Base-by-base conservation (phyloP, 2,329 filamentous ascomycete species). In the Leptographium galeiforme region DNA sequence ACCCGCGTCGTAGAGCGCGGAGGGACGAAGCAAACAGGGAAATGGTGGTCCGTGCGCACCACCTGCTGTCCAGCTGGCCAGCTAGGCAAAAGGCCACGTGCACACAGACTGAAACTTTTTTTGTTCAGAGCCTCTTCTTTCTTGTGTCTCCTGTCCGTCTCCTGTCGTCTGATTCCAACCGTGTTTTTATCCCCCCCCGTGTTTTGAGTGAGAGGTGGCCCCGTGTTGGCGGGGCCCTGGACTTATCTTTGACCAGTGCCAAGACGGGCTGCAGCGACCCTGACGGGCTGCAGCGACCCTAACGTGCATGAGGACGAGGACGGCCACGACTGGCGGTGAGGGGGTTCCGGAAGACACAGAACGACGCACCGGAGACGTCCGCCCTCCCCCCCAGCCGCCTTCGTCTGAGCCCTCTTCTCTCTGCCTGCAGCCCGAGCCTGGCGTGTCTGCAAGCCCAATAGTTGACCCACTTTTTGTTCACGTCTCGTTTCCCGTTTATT, bases 1-100 rank as follows among this genome's bases (percentile, higher is more conserved):
- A 58, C 67, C 77, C 60, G 71, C 72, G 68, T 79, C 77, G 61
- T 80, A 81, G 74, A 72, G 53, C 55, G 18, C 13, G 30, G 18
- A 10, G 19, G 16, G 44, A 50, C n/a, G 45, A 30, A 45, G 46
- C 40, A 46, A 50, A 46, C 40, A 50, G 19, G 6, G 16, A 38
- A 39, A 32, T 12, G 19, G 10, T 18, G 39, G 48, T 16, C 48
- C 18, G 12, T 13, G 30, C 32, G 34, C 13, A 18, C 10, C 14
- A 34, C 25, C 46, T 18, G 32, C 47, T 19, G 16, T n/a, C n/a
- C 7, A 19, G 39, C 39, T 14, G 39, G 39, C 25, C 45, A 47
- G 16, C 32, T 19, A 45, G 43, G 11, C 34, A 10, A 13, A 8
- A 36, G 19, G 18, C 18, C 34, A 34, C 18, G 34, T 16, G 18